Conservation (phyloP, 192 early-diverging fungal species). For the Entomortierella chlamydospora region DNA sequence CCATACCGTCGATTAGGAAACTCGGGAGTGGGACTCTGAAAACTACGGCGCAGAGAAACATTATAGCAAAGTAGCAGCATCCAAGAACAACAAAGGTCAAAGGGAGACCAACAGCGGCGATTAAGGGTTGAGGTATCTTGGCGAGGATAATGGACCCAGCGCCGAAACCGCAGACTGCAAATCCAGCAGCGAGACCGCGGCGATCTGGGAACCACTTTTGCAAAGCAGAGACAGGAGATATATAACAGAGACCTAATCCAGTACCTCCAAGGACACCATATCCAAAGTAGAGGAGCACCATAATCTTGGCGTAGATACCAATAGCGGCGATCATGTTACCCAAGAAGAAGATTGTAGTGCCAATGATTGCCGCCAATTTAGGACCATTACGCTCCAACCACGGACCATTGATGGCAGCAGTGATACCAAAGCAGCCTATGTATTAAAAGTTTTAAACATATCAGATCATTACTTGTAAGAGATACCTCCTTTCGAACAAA, state of each 20-base stretch:
- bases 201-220: slow-evolving; percentile 75
- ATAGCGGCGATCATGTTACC: slow-evolving; percentile 71
- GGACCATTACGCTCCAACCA: slow-evolving; percentile 71
- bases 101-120: slow-evolving; percentile 67
- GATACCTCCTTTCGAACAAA: no score
- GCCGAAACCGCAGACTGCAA: slow-evolving; percentile 84
- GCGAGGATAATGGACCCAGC: slow-evolving; percentile 78
- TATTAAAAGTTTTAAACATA: no score
- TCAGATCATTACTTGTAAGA: no score
- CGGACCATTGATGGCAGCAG: slow-evolving; percentile 69
- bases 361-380: slow-evolving; percentile 61
- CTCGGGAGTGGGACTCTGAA: slow-evolving; percentile 72
- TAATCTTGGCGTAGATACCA: slow-evolving; percentile 61
- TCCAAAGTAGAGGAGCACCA: slow-evolving; percentile 72
- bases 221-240: slow-evolving; percentile 69
- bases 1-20: slow-evolving; percentile 75
- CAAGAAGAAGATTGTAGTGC: slow-evolving; percentile 60
- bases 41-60: slow-evolving; percentile 64
- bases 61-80: slow-evolving; percentile 68
- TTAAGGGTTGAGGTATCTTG: slow-evolving; percentile 70
- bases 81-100: slow-evolving; percentile 75
- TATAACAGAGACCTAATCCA: slow-evolving; percentile 72
- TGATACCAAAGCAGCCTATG: slow-evolving; percentile 62
- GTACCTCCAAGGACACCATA: slow-evolving; percentile 72
- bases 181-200: slow-evolving; percentile 70